Conservation (phyloP, 768 basidiomycete species). For the Gymnopilus junonius region DNA sequence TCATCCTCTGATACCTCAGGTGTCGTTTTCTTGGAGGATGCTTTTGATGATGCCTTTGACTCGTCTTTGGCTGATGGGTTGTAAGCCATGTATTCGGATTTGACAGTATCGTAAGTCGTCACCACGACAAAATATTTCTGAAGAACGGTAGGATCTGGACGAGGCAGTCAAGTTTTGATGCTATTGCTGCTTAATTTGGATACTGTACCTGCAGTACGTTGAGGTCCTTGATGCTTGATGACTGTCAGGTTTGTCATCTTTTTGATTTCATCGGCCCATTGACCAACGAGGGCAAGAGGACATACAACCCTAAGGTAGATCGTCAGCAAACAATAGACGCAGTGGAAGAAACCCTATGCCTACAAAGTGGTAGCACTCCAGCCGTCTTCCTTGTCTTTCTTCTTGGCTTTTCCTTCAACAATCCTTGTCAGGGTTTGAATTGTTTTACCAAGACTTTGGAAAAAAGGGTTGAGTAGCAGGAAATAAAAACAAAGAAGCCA, state of each 20-base stretch:
- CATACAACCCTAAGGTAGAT: conserved; percentile 69
- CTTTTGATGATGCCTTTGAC: conserved; percentile 47
- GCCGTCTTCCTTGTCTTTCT: conserved; percentile 71
- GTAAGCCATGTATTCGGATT: conserved; percentile 74
- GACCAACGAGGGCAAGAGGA: conserved; percentile 84
- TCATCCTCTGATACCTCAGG: conserved; percentile 43
- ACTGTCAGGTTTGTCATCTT: conserved; percentile 75
- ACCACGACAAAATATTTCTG: conserved; percentile 72
- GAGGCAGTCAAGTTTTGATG: neutral
- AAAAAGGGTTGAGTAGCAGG: conserved; percentile 2
- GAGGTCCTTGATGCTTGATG: conserved; percentile 82
- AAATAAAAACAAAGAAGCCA: neutral
- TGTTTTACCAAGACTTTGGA: conserved; percentile 76
- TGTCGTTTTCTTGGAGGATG: conserved; percentile 28
- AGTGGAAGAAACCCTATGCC: conserved; percentile 32
- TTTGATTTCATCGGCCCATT: conserved; percentile 88
- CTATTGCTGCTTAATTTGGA: neutral
- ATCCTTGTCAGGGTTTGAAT: conserved; percentile 91
- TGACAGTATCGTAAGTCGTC: conserved; percentile 86
- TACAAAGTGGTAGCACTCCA: conserved; percentile 77
- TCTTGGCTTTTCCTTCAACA: conserved; percentile 75
- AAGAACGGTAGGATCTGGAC: conserved; percentile 57
- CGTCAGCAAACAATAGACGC: conserved; percentile 4
- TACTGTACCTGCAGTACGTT: conserved; percentile 63
- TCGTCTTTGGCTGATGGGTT: conserved; percentile 57